These are phyloP conservation scores for Microthlaspi erraticum DNA, from an alignment of 345 rosid species.

Conservation along the genomic window DNA sequence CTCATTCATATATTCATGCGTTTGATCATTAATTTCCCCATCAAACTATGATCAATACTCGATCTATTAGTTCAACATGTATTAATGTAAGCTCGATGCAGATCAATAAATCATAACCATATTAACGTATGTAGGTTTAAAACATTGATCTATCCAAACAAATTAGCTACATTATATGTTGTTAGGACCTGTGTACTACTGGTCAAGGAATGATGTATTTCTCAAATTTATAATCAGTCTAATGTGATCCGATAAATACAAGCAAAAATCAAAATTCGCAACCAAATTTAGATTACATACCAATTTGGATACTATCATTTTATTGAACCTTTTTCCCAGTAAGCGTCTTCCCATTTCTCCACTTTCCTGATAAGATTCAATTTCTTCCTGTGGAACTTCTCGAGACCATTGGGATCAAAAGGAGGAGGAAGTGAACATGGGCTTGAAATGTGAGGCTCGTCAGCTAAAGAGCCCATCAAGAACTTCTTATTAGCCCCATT, in stretches of 20 bases:
- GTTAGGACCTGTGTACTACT: neutral
- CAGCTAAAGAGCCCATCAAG: slow-evolving; percentile 61
- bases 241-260: neutral
- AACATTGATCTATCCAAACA: neutral
- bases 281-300: neutral
- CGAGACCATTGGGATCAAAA: slow-evolving; percentile 47
- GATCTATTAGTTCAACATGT: neutral
- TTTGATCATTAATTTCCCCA: neutral
- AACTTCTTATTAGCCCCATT: slow-evolving; percentile 52
- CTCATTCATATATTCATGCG: neutral
- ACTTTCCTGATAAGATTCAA: slow-evolving; percentile 51
- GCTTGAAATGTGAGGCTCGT: slow-evolving; percentile 48
- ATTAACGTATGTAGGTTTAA: no score
- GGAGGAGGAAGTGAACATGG: slow-evolving; percentile 73
- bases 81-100: neutral
- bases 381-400: slow-evolving; percentile 45
- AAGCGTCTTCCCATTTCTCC: slow-evolving; percentile 65
- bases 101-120: no score
- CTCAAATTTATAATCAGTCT: neutral
- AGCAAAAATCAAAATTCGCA: neutral
- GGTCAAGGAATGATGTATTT: neutral
- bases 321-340: slow-evolving; percentile 44
- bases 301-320: neutral
- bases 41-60: neutral
- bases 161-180: neutral